Conservation (phyloP, 495 filamentous ascomycete genomes). For the Trichoderma reesei region DNA sequence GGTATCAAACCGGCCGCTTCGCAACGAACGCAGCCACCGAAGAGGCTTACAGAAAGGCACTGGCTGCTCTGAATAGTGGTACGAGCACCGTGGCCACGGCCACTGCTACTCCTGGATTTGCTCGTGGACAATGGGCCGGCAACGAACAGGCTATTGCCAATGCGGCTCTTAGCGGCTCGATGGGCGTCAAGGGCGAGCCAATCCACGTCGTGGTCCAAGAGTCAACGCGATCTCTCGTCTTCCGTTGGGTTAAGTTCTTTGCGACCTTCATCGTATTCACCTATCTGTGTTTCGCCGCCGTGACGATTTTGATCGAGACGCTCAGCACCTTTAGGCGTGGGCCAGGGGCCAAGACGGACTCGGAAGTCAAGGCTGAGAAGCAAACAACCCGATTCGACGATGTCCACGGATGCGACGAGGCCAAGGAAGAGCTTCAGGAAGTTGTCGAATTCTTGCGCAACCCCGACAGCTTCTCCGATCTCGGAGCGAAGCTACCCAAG, state of each 20-base stretch:
- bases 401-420: slow-evolving; percentile 95
- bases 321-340: slow-evolving; percentile 70
- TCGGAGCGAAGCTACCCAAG: slow-evolving; percentile 93
- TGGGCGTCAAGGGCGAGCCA: slow-evolving; percentile 50
- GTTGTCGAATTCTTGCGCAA: slow-evolving; percentile 92
- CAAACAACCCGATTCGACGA: slow-evolving; percentile 88
- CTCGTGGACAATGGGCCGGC: slow-evolving; percentile 1
- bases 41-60: slow-evolving; percentile 60
- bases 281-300: slow-evolving; percentile 62
- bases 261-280: slow-evolving; percentile 63
- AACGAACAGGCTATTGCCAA: slow-evolving; percentile 2
- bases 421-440: slow-evolving; percentile 95
- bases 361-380: slow-evolving; percentile 80
- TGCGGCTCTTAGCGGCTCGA: slow-evolving; percentile 3
- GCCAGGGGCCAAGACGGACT: slow-evolving; percentile 50
- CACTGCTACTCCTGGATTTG: not conserved
- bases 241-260: slow-evolving; percentile 85
- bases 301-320: slow-evolving; percentile 72
- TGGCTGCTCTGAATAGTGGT: slow-evolving; percentile 52
- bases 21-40: slow-evolving; percentile 66
- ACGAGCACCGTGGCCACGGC: slow-evolving; percentile 28
- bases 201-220: slow-evolving; percentile 97
- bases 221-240: slow-evolving; percentile 61
- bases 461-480: slow-evolving; percentile 78
- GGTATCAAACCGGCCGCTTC: slow-evolving; percentile 77